phyloP scores from a whole-genome alignment of 306 rosid genomes.

The Rosa rugosa region DNA sequence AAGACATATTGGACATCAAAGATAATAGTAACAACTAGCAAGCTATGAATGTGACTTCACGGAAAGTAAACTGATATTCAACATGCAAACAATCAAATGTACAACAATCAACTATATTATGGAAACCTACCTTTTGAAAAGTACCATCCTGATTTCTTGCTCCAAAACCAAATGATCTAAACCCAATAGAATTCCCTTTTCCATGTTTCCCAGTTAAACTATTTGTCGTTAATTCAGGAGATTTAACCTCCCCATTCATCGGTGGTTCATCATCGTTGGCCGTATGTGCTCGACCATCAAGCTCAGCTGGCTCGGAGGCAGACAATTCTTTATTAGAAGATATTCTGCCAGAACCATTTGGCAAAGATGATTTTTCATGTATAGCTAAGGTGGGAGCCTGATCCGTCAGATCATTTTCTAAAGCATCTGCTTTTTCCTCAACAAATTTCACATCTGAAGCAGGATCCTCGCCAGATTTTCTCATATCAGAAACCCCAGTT shows the following conservation, averaged over 20 bases:
- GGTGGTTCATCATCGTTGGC: conserved; percentile 44
- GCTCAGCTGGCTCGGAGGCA: conserved; percentile 43
- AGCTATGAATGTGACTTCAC: background rate
- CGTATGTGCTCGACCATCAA: conserved; percentile 43
- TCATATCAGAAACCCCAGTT: conserved; percentile 41
- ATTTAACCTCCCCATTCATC: conserved; percentile 58
- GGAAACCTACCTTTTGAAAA: conserved; percentile 59
- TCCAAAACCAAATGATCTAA: conserved; percentile 67
- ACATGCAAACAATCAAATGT: conserved; percentile 11
- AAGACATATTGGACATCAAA: background rate
- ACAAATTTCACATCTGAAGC: conserved; percentile 51
- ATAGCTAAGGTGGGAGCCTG: conserved; percentile 80
- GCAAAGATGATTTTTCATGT: conserved; percentile 54
- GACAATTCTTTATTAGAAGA: conserved; percentile 49
- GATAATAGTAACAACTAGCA: background rate
- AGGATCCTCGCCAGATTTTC: conserved; percentile 44
- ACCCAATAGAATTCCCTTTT: conserved; percentile 52
- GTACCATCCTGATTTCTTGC: conserved; percentile 64
- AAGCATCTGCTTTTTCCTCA: conserved; percentile 41
- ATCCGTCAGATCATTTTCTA: conserved; percentile 53
- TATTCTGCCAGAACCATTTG: conserved; percentile 45
- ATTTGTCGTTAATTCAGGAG: conserved; percentile 54
- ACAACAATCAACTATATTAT: conserved; percentile 21
- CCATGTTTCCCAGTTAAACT: conserved; percentile 44
- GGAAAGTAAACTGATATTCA: conserved; percentile 5